A percentile compares a stretch with the other conserved stretches of the same genome.
phyloP scores from a whole-genome alignment of 1,284 basidiomycete species.

The Fistulinella cinereoalba region DNA sequence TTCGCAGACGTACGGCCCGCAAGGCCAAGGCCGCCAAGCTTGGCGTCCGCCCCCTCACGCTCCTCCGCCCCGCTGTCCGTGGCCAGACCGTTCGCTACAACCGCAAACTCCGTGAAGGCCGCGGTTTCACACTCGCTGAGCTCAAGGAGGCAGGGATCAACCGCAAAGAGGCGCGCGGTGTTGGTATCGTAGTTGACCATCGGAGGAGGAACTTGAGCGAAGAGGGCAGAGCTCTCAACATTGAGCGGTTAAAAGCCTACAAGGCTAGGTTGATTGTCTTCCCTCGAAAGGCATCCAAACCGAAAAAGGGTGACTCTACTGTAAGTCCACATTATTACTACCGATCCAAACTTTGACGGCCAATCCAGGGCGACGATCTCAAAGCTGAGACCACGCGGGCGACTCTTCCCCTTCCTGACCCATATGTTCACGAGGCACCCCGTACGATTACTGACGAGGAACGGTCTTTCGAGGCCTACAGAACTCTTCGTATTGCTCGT shows the following conservation, averaged over 20 bases:
- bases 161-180: conserved; percentile 88
- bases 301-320: conserved; percentile 91
- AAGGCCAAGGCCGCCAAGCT: conserved; percentile 89
- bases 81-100: conserved; percentile 98
- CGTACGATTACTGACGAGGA: conserved; percentile 94
- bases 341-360: conserved; percentile 3
- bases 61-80: conserved; percentile 96
- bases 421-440: conserved; percentile 77
- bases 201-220: conserved; percentile 96
- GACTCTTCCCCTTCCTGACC: conserved; percentile 66
- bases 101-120: conserved; percentile 95
- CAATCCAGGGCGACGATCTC: conserved; percentile 77
- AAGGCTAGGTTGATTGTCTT: conserved; percentile 86
- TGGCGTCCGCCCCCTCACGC: conserved; percentile 89
- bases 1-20: conserved; percentile 92
- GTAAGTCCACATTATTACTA: conserved; percentile 46
- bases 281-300: conserved; percentile 94
- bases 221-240: conserved; percentile 95
- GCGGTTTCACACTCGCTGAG: conserved; percentile 94
- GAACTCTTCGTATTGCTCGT: conserved; percentile 84
- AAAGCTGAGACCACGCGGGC: conserved; percentile 75
- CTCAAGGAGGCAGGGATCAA: conserved; percentile 96
- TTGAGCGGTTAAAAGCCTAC: conserved; percentile 95
- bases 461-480: conserved; percentile 86
- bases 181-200: conserved; percentile 98